Conservation (phyloP, 129 eudicot genomes). For the Daucus carota region DNA sequence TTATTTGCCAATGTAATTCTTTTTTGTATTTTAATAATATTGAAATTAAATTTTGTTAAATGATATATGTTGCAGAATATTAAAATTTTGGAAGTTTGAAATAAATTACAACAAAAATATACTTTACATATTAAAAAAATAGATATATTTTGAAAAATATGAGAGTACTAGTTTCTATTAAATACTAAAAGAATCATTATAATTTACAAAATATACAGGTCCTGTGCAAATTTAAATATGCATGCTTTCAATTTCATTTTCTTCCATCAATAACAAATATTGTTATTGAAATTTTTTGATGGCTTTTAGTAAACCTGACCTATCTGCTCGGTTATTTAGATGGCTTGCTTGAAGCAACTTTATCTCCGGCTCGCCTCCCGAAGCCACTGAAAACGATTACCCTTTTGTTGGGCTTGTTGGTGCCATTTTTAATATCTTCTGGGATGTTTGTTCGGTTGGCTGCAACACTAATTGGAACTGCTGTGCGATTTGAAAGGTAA, state of each 20-base stretch:
- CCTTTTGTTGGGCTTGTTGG: conserved; percentile 57
- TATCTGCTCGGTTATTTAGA: conserved; percentile 39
- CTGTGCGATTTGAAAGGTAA: conserved; percentile 89
- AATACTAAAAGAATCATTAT: not conserved
- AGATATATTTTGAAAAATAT: too few relatives aligned
- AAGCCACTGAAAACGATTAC: conserved; percentile 77
- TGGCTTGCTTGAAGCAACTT: conserved; percentile 94
- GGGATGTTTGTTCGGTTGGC: conserved; percentile 66
- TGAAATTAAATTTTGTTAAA: too few relatives aligned
- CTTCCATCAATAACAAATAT: not conserved
- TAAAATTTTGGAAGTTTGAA: too few relatives aligned
- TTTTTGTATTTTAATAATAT: too few relatives aligned
- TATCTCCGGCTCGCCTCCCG: conserved; percentile 71
- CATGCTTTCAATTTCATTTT: not conserved
- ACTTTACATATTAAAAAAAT: too few relatives aligned
- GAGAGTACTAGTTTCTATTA: not conserved
- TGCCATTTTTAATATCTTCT: conserved; percentile 69
- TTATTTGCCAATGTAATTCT: not conserved
- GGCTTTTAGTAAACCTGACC: conserved; percentile 11
- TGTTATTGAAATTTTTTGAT: not conserved
- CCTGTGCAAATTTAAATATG: not conserved
- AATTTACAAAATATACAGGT: not conserved
- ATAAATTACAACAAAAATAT: too few relatives aligned
- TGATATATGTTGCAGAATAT: too few relatives aligned
- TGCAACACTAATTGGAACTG: conserved; percentile 59